Conservation (phyloP, 73 alveolate genomes). For the Tetrahymena thermophila region DNA sequence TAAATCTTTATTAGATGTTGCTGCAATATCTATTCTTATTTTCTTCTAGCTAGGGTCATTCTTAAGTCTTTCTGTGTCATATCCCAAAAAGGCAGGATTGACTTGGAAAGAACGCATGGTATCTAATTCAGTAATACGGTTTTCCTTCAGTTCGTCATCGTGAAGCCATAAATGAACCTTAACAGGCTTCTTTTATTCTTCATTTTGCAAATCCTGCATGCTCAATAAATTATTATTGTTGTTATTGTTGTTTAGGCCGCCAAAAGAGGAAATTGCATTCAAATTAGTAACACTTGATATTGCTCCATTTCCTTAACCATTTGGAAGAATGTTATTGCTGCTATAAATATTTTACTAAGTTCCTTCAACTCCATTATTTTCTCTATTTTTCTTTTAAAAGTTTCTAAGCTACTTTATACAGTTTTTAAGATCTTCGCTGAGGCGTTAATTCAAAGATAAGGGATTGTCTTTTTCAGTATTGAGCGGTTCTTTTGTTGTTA, state of each 20-base stretch:
- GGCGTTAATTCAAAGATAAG: neutral
- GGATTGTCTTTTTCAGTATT: neutral
- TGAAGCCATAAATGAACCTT: neutral
- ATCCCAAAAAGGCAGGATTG: neutral
- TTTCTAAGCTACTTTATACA: neutral
- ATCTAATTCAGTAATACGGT: neutral
- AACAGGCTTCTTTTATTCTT: neutral
- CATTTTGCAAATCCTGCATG: neutral
- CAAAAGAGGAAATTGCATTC: neutral
- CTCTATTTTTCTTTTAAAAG: neutral
- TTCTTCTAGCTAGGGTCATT: neutral
- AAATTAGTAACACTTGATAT: neutral
- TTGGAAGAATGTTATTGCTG: neutral
- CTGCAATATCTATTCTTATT: neutral
- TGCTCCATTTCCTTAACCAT: neutral
- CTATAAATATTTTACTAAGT: neutral
- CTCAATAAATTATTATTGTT: neutral
- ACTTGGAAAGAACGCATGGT: neutral
- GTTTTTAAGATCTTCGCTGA: neutral
- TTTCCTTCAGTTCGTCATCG: neutral
- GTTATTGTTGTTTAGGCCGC: neutral
- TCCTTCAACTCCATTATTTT: neutral
- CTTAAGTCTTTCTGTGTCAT: neutral
- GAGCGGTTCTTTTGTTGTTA: neutral
- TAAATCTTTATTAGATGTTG: neutral